phyloP scores from a whole-genome alignment of 176 grass and related monocot species.

The Juncus inflexus region DNA sequence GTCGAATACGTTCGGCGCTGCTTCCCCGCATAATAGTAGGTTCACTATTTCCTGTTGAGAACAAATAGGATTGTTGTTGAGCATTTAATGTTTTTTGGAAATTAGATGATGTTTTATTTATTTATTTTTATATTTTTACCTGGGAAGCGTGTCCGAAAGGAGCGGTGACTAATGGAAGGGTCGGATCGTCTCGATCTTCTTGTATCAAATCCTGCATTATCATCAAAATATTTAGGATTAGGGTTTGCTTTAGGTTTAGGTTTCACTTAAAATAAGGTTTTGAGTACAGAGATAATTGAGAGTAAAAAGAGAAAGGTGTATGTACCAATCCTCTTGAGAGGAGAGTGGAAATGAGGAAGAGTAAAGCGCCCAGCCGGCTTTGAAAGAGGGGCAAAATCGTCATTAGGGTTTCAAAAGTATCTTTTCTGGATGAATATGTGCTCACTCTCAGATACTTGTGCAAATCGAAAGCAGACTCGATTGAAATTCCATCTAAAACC shows the following conservation, averaged over 20 bases:
- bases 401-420: conserved; percentile 63
- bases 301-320: neutral
- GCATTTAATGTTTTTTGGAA: neutral
- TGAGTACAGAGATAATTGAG: neutral
- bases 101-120: conserved; percentile 6
- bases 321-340: conserved; percentile 94
- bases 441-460: conserved; percentile 75
- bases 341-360: conserved; percentile 92
- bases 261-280: neutral
- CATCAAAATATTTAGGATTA: conserved; percentile 21
- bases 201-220: conserved; percentile 64
- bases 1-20: conserved; percentile 99
- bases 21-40: conserved; percentile 93
- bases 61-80: conserved; percentile 3
- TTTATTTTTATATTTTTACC: conserved; percentile 35
- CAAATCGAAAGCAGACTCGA: conserved; percentile 88
- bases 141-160: conserved; percentile 99
- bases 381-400: conserved; percentile 66
- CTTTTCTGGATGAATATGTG: conserved; percentile 54
- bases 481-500: conserved; percentile 67
- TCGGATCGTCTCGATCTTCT: conserved; percentile 92
- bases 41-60: conserved; percentile 95
- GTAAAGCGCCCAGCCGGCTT: conserved; percentile 82
- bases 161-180: conserved; percentile 85
- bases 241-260: neutral